Percentiles rank a stretch among this genome's conserved stretches.
Conservation (phyloP, 2,329 filamentous ascomycete genomes). For the Arthrobotrys sinensis region DNA sequence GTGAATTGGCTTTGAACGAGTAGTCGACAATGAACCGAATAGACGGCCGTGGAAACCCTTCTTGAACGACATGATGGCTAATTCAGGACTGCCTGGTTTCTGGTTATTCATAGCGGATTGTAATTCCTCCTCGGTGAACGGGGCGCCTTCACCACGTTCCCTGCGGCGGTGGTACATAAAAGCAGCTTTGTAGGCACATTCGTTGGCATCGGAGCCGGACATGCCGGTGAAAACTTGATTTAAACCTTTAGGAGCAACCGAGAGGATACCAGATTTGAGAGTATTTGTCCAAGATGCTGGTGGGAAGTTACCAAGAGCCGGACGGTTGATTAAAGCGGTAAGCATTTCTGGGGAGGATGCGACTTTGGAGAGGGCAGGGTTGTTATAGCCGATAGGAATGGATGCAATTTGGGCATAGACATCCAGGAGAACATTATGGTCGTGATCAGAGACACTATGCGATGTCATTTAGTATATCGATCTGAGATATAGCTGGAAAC, state of each 20-base stretch:
- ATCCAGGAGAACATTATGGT: slow-evolving; percentile 60
- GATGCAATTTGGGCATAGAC: slow-evolving; percentile 93
- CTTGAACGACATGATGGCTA: slow-evolving; percentile 91
- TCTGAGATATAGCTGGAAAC: not conserved
- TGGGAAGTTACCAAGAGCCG: slow-evolving; percentile 91
- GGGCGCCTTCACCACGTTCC: slow-evolving; percentile 81
- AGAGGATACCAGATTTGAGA: slow-evolving; percentile 84
- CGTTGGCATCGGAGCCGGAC: slow-evolving; percentile 92
- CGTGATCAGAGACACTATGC: slow-evolving; percentile 54
- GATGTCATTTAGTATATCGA: slow-evolving; percentile 9
- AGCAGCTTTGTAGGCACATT: slow-evolving; percentile 93
- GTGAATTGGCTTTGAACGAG: slow-evolving; percentile 92
- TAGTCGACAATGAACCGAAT: slow-evolving; percentile 88
- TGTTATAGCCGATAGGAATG: slow-evolving; percentile 94
- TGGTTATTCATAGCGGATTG: slow-evolving; percentile 84
- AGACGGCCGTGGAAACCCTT: slow-evolving; percentile 90
- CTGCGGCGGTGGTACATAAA: slow-evolving; percentile 92
- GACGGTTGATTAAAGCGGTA: slow-evolving; percentile 86
- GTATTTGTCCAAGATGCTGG: slow-evolving; percentile 85
- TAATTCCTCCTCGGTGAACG: slow-evolving; percentile 85
- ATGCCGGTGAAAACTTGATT: slow-evolving; percentile 92
- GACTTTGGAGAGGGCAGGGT: slow-evolving; percentile 79
- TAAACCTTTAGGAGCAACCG: slow-evolving; percentile 84
- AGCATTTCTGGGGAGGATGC: slow-evolving; percentile 84
- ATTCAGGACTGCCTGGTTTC: slow-evolving; percentile 80